Evolutionary conservation across 208 protist species (phyloP).

Genomic region (Lotmaria passim): DNA sequence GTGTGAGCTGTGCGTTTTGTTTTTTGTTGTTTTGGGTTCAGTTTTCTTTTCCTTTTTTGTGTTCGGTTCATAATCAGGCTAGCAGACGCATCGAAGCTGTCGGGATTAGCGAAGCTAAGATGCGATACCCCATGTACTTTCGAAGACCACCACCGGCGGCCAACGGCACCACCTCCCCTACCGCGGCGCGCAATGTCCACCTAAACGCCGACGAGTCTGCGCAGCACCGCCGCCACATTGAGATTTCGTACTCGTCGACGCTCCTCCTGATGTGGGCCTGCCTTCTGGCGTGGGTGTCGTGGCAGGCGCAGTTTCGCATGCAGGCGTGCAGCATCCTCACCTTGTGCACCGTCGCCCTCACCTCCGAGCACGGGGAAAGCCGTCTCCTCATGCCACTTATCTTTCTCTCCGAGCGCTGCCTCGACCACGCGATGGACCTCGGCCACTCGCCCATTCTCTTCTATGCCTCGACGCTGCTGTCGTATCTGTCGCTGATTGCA

Average conservation of each 20-base stretch:
- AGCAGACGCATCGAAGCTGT: background rate
- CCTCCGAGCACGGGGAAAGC: slow-evolving; percentile 74
- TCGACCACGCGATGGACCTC: slow-evolving; percentile 54
- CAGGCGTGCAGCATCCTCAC: slow-evolving; percentile 59
- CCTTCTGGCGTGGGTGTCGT: slow-evolving; percentile 61
- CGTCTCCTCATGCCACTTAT: slow-evolving; percentile 80
- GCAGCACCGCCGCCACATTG: slow-evolving; percentile 26
- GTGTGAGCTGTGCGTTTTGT: too few relatives aligned
- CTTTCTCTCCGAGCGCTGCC: slow-evolving; percentile 74
- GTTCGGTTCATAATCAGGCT: too few relatives aligned
- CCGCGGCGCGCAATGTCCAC: background rate
- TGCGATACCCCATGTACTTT: slow-evolving; percentile 38
- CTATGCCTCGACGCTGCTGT: slow-evolving; percentile 82
- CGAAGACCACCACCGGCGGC: slow-evolving; percentile 5
- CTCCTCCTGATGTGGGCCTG: slow-evolving; percentile 72
- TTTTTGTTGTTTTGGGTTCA: too few relatives aligned
- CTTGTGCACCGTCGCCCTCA: slow-evolving; percentile 58
- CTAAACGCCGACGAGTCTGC: background rate
- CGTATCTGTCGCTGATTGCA: slow-evolving; percentile 70
- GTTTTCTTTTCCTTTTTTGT: too few relatives aligned
- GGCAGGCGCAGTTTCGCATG: slow-evolving; percentile 39
- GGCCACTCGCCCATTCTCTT: slow-evolving; percentile 69
- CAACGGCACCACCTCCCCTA: slow-evolving; percentile 4
- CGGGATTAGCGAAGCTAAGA: background rate
- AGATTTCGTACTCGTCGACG: slow-evolving; percentile 87